These are phyloP conservation scores for Candida pseudocylindracea DNA, from an alignment of 1,139 yeast species.

Conservation along the genomic window DNA sequence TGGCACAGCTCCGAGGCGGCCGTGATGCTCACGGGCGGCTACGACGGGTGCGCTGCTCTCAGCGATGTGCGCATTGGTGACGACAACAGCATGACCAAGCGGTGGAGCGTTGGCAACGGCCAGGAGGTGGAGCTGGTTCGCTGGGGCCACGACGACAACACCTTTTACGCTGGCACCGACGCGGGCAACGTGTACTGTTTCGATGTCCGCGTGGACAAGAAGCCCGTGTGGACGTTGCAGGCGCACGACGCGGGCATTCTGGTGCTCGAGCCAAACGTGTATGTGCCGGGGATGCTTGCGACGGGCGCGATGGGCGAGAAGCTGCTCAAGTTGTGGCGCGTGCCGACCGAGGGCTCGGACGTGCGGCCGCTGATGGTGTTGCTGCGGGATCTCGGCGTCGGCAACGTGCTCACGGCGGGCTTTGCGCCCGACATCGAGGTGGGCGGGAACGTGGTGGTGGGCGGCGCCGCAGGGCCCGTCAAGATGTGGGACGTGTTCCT, in stretches of 20 bases:
- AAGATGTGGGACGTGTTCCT: slow-evolving; percentile 88
- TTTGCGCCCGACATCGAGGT: slow-evolving; percentile 82
- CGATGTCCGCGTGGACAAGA: slow-evolving; percentile 51
- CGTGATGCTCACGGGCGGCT: slow-evolving; percentile 77
- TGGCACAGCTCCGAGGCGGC: slow-evolving; percentile 74
- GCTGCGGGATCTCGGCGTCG: slow-evolving; percentile 85
- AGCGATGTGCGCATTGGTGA: slow-evolving; percentile 74
- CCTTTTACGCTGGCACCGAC: slow-evolving; percentile 81
- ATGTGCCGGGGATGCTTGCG: slow-evolving; percentile 51
- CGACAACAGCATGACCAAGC: slow-evolving; percentile 30
- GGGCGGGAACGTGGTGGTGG: slow-evolving; percentile 65
- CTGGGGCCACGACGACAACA: slow-evolving; percentile 45
- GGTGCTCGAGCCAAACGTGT: slow-evolving; percentile 46
- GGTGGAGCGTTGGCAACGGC: slow-evolving; percentile 33
- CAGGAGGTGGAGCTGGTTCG: slow-evolving; percentile 74
- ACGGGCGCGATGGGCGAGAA: slow-evolving; percentile 91
- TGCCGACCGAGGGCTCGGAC: slow-evolving; percentile 15
- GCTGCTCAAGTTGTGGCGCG: slow-evolving; percentile 72
- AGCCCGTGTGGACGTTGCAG: slow-evolving; percentile 84
- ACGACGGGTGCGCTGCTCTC: slow-evolving; percentile 61
- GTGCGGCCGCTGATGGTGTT: slow-evolving; percentile 74
- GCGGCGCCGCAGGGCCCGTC: slow-evolving; percentile 70
- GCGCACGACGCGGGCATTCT: slow-evolving; percentile 95
- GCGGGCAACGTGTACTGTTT: slow-evolving; percentile 77
- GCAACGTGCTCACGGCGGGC: slow-evolving; percentile 65